phyloP scores from a whole-genome alignment of 2,329 filamentous ascomycete species.

The Pseudogymnoascus pannorum region DNA sequence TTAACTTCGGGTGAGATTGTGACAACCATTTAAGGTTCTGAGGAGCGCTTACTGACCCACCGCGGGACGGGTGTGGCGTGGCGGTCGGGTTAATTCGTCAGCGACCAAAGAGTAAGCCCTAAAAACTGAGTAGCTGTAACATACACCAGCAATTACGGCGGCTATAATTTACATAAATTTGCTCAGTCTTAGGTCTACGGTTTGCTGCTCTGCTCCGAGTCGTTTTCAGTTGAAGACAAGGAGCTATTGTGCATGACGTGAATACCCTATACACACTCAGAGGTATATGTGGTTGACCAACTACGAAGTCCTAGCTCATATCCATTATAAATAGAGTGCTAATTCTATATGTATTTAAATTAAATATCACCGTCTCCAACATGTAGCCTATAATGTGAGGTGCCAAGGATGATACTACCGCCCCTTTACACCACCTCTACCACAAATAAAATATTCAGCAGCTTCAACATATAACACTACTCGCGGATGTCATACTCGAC shows the following conservation, averaged over 20 bases:
- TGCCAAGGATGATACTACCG: not conserved
- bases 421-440: not conserved
- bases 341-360: not conserved
- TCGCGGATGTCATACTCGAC: not conserved
- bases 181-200: no score
- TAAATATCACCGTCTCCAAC: not conserved
- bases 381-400: not conserved
- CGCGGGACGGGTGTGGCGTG: not conserved
- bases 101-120: not conserved
- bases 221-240: not conserved
- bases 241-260: not conserved
- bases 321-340: not conserved
- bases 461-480: not conserved
- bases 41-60: not conserved
- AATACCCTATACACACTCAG: not conserved
- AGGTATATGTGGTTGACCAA: not conserved
- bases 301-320: not conserved
- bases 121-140: no score
- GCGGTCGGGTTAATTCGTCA: not conserved
- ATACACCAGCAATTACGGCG: no score
- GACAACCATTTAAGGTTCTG: slow-evolving; percentile 3
- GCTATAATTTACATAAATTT: no score
- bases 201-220: no score
- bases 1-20: not conserved
- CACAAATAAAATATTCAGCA: not conserved